phyloP scores from a whole-genome alignment of 1,284 basidiomycete species.

The Apiotrichum porosum region DNA sequence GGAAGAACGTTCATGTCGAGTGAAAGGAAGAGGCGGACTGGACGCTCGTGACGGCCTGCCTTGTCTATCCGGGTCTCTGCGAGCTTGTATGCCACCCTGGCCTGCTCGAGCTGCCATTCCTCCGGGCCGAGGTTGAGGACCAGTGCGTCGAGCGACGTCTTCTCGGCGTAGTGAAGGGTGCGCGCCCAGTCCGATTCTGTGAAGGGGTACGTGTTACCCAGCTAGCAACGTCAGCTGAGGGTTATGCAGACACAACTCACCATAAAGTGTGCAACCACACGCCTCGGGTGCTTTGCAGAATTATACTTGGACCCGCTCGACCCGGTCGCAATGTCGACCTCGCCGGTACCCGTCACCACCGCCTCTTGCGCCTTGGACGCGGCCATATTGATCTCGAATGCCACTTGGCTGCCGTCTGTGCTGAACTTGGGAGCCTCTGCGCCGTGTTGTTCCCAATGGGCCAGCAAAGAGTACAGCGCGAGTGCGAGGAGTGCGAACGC shows the following conservation, averaged over 20 bases:
- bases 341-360: not conserved
- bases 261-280: slow-evolving; percentile 49
- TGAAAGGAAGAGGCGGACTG: slow-evolving; percentile 38
- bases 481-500: slow-evolving; percentile 11
- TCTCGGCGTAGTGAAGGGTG: slow-evolving; percentile 39
- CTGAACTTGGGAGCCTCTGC: not conserved
- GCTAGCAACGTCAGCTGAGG: slow-evolving; percentile 21
- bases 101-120: slow-evolving; percentile 46
- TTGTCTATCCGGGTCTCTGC: slow-evolving; percentile 1
- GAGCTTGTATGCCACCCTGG: slow-evolving; percentile 31
- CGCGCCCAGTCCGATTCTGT: slow-evolving; percentile 37
- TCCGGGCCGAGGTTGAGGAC: slow-evolving; percentile 48
- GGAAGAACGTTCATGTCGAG: slow-evolving; percentile 48
- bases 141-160: slow-evolving; percentile 45
- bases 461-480: slow-evolving; percentile 13
- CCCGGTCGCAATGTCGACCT: not conserved
- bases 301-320: not conserved
- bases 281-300: not conserved
- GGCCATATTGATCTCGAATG: slow-evolving; percentile 6
- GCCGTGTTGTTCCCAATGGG: slow-evolving; percentile 18
- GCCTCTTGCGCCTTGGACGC: not conserved
- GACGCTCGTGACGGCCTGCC: not conserved
- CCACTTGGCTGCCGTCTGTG: not conserved
- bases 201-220: slow-evolving; percentile 48
- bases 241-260: slow-evolving; percentile 20